Evolutionary conservation across 2,329 filamentous ascomycete genomes (phyloP).

Genomic region (Lachnum nothofagi): DNA sequence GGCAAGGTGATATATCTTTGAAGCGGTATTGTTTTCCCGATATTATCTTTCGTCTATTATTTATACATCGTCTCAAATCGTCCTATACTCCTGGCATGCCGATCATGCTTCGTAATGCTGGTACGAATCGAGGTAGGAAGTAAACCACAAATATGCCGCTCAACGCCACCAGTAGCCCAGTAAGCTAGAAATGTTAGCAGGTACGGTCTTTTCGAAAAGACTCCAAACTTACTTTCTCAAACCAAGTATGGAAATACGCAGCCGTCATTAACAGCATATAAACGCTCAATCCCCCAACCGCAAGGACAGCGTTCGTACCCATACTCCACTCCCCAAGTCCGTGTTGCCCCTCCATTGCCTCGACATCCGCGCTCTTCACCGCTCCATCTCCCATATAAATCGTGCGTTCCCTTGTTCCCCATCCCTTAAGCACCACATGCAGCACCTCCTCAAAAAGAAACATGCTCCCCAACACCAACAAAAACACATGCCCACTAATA

Average conservation of each 20-base stretch:
- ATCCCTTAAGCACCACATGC: slow-evolving; percentile 48
- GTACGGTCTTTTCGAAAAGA: neutral
- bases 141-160: slow-evolving; percentile 46
- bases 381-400: slow-evolving; percentile 64
- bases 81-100: slow-evolving; percentile 41
- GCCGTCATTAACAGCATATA: slow-evolving; percentile 99
- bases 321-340: slow-evolving; percentile 36
- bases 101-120: slow-evolving; percentile 41
- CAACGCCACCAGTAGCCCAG: slow-evolving; percentile 45
- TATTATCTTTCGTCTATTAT: too few species aligned
- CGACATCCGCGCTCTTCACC: slow-evolving; percentile 53
- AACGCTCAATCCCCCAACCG: slow-evolving; percentile 65
- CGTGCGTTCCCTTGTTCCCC: slow-evolving; percentile 49
- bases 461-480: slow-evolving; percentile 78
- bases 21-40: too few species aligned
- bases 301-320: slow-evolving; percentile 52
- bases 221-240: slow-evolving; percentile 70
- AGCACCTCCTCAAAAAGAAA: slow-evolving; percentile 79
- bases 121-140: slow-evolving; percentile 43
- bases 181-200: slow-evolving; percentile 33
- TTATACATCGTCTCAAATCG: too few species aligned
- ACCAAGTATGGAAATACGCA: slow-evolving; percentile 97
- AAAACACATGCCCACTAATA: slow-evolving; percentile 90
- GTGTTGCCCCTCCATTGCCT: slow-evolving; percentile 30
- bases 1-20: too few species aligned